Evolutionary conservation across 257 asterid genomes (phyloP).

Genomic region (Nicotiana sylvestris): DNA sequence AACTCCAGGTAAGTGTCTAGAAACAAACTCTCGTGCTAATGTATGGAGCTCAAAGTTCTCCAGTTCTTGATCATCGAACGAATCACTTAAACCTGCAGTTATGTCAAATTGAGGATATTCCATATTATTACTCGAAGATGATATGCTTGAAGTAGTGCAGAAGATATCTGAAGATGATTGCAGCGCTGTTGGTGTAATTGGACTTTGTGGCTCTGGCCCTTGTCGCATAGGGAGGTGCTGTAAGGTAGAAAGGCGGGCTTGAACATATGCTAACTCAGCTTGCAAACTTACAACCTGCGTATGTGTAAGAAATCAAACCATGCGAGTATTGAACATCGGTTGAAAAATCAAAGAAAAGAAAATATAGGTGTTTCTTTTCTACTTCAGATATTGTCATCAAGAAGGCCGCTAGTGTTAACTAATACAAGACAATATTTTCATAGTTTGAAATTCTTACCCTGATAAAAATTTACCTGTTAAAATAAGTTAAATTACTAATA

Average conservation of each 20-base stretch:
- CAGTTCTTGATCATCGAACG: constrained; percentile 21
- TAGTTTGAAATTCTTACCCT: too few species aligned
- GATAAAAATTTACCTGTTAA: too few species aligned
- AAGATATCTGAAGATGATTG: constrained; percentile 22
- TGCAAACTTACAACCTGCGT: constrained; percentile 69
- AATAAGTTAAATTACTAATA: too few species aligned
- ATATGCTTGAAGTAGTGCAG: constrained; percentile 12
- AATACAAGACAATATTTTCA: too few species aligned
- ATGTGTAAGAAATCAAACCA: neutral
- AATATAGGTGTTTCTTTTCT: neutral
- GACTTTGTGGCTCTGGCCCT: neutral
- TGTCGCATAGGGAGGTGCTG: constrained; percentile 27
- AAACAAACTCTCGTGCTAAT: constrained; percentile 53
- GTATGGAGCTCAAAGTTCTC: constrained; percentile 34
- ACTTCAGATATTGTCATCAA: neutral
- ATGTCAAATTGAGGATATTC: neutral
- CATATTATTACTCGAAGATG: neutral
- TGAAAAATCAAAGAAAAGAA: too few species aligned
- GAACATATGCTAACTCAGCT: constrained; percentile 74
- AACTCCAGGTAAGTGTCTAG: constrained; percentile 47
- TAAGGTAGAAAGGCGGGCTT: constrained; percentile 68
- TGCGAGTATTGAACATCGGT: neutral
- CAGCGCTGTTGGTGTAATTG: constrained; percentile 4
- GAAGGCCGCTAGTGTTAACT: too few species aligned
- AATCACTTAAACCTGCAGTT: neutral